Evolutionary conservation across 805 yeast genomes (phyloP).

Genomic region (Starmerella etchellsii): DNA sequence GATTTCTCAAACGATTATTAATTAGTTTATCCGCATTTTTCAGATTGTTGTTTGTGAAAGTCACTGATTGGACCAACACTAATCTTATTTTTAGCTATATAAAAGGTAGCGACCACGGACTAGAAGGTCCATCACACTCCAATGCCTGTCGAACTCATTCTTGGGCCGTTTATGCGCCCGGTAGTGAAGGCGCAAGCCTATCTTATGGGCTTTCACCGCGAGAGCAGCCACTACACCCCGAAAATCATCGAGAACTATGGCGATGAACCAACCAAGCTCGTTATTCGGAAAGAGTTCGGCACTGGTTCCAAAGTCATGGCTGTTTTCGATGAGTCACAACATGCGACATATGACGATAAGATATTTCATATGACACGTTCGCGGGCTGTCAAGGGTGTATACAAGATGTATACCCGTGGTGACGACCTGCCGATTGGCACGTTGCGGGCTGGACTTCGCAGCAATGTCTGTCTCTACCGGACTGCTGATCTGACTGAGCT

Average conservation of each 20-base stretch:
- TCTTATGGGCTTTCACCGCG: slow-evolving; percentile 43
- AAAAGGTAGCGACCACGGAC: not conserved
- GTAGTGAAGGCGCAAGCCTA: slow-evolving; percentile 42
- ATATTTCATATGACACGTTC: slow-evolving; percentile 46
- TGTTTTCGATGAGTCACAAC: slow-evolving; percentile 35
- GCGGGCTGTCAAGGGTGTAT: slow-evolving; percentile 56
- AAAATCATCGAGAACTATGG: slow-evolving; percentile 35
- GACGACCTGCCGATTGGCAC: slow-evolving; percentile 48
- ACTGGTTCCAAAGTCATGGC: slow-evolving; percentile 46
- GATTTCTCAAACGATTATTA: too few species aligned
- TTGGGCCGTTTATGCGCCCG: slow-evolving; percentile 50
- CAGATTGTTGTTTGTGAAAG: too few species aligned
- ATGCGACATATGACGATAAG: slow-evolving; percentile 26
- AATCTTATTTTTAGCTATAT: too few species aligned
- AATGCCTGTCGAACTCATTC: slow-evolving; percentile 49
- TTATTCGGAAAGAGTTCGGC: slow-evolving; percentile 45
- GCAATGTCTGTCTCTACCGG: slow-evolving; percentile 44
- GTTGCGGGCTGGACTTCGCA: slow-evolving; percentile 46
- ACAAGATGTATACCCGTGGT: slow-evolving; percentile 39
- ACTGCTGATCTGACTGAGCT: slow-evolving; percentile 36
- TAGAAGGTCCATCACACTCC: too few species aligned
- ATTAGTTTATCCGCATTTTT: too few species aligned
- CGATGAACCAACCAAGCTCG: slow-evolving; percentile 28
- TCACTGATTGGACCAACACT: too few species aligned
- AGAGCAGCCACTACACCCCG: slow-evolving; percentile 45